phyloP scores from a whole-genome alignment of 352 stramenopile genomes.

The Peronospora farinosa region DNA sequence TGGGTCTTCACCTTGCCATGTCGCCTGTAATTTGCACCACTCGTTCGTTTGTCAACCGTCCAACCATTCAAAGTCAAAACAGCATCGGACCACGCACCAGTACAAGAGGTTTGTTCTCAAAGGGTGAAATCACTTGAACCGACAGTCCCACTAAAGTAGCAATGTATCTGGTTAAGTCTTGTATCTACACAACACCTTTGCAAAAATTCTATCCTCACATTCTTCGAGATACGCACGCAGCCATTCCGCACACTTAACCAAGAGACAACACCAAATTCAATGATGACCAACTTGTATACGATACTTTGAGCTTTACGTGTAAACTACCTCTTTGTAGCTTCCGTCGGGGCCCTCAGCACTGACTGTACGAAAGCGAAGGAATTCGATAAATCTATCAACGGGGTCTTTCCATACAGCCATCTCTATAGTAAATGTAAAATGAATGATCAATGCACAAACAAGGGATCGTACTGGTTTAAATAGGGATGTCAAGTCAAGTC shows the following conservation, averaged over 20 bases:
- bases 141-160: slow-evolving; percentile 30
- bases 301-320: too few relatives aligned
- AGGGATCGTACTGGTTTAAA: slow-evolving; percentile 3
- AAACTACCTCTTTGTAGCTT: slow-evolving; percentile 48
- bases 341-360: slow-evolving; percentile 62
- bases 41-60: not conserved
- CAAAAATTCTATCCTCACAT: slow-evolving; percentile 18
- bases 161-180: not conserved
- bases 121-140: slow-evolving; percentile 47
- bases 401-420: slow-evolving; percentile 24
- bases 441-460: not conserved
- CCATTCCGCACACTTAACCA: slow-evolving; percentile 53
- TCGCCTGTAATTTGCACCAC: slow-evolving; percentile 38
- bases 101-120: slow-evolving; percentile 85
- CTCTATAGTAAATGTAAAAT: not conserved
- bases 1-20: slow-evolving; percentile 83
- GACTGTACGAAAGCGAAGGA: slow-evolving; percentile 74
- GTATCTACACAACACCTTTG: not conserved
- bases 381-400: slow-evolving; percentile 65
- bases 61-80: slow-evolving; percentile 21
- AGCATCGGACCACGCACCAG: slow-evolving; percentile 44
- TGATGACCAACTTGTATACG: not conserved
- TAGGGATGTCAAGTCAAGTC: too few relatives aligned
- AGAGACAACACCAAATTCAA: not conserved
- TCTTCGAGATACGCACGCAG: slow-evolving; percentile 49